A percentile compares a stretch with the other conserved stretches of the same genome.
These are phyloP conservation scores for Oryza coarctata DNA, from an alignment of 176 grass and related monocot species.

Conservation along the genomic window DNA sequence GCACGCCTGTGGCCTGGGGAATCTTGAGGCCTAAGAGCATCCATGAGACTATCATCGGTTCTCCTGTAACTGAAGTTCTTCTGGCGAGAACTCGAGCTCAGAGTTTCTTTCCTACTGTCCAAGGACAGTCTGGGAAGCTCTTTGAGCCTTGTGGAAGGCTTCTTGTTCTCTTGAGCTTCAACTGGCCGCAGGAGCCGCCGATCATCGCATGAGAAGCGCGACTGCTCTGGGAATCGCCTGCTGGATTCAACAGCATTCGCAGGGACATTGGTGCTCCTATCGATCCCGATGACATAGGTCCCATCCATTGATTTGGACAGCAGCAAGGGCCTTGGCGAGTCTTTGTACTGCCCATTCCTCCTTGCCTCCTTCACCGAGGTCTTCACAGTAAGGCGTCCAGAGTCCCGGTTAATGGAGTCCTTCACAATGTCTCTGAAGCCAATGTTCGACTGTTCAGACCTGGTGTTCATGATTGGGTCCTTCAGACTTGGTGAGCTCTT, in stretches of 20 bases:
- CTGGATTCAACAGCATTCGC: slow-evolving; percentile 39
- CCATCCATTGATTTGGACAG: slow-evolving; percentile 83
- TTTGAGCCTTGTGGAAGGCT: slow-evolving; percentile 50
- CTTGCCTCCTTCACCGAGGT: slow-evolving; percentile 51
- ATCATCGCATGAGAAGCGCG: slow-evolving; percentile 77
- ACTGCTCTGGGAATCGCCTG: slow-evolving; percentile 45
- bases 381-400: slow-evolving; percentile 49
- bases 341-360: slow-evolving; percentile 49
- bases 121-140: slow-evolving; percentile 90
- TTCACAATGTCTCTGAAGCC: slow-evolving; percentile 76
- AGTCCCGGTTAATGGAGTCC: slow-evolving; percentile 65
- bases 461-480: slow-evolving; percentile 31
- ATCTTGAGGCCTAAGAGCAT: slow-evolving; percentile 48
- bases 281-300: slow-evolving; percentile 68
- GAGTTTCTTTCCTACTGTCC: slow-evolving; percentile 84
- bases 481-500: slow-evolving; percentile 55
- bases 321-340: slow-evolving; percentile 85
- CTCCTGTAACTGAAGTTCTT: slow-evolving; percentile 53
- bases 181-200: slow-evolving; percentile 44
- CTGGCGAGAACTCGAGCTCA: slow-evolving; percentile 49
- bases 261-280: slow-evolving; percentile 54
- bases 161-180: slow-evolving; percentile 59
- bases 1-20: slow-evolving; percentile 55
- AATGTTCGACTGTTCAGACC: slow-evolving; percentile 21
- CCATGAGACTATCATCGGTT: slow-evolving; percentile 46